phyloP scores from a whole-genome alignment of 1,139 yeast genomes.

The Candida glucosophila region DNA sequence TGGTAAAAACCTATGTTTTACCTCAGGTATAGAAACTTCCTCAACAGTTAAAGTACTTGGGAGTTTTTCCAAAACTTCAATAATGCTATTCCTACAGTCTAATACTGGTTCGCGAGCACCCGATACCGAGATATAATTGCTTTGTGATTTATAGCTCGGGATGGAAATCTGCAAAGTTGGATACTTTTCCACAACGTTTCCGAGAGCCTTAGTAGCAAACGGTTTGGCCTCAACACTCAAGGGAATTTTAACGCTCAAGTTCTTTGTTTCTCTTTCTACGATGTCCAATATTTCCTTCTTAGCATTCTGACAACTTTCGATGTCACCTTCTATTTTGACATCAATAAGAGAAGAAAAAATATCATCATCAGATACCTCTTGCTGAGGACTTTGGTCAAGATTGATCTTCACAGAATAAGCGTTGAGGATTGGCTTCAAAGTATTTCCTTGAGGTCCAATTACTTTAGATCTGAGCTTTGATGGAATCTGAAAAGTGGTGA shows the following conservation, averaged over 20 bases:
- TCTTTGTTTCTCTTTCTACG: slow-evolving; percentile 68
- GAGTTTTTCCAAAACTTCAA: slow-evolving; percentile 37
- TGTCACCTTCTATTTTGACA: slow-evolving; percentile 75
- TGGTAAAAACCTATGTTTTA: slow-evolving; percentile 40
- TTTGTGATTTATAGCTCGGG: slow-evolving; percentile 21
- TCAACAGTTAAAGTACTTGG: slow-evolving; percentile 26
- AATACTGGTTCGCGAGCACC: slow-evolving; percentile 62
- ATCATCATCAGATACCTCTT: slow-evolving; percentile 29
- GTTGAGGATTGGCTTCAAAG: slow-evolving; percentile 69
- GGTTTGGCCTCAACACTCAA: slow-evolving; percentile 43
- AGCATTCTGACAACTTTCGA: slow-evolving; percentile 74
- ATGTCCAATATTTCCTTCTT: slow-evolving; percentile 61
- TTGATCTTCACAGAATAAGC: slow-evolving; percentile 69
- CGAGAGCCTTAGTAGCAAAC: slow-evolving; percentile 33
- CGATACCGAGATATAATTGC: slow-evolving; percentile 30
- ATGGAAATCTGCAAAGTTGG: slow-evolving; percentile 22
- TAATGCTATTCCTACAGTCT: slow-evolving; percentile 39
- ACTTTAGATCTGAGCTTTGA: slow-evolving; percentile 70
- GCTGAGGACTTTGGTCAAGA: slow-evolving; percentile 43
- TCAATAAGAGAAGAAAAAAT: slow-evolving; percentile 46
- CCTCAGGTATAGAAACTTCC: slow-evolving; percentile 35
- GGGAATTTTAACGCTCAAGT: slow-evolving; percentile 38
- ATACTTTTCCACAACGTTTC: slow-evolving; percentile 14
- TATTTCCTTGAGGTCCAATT: slow-evolving; percentile 86
- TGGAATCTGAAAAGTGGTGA: slow-evolving; percentile 59